Evolutionary conservation across 1,284 basidiomycete species (phyloP).

Genomic region (Cutaneotrichosporon mucoides): DNA sequence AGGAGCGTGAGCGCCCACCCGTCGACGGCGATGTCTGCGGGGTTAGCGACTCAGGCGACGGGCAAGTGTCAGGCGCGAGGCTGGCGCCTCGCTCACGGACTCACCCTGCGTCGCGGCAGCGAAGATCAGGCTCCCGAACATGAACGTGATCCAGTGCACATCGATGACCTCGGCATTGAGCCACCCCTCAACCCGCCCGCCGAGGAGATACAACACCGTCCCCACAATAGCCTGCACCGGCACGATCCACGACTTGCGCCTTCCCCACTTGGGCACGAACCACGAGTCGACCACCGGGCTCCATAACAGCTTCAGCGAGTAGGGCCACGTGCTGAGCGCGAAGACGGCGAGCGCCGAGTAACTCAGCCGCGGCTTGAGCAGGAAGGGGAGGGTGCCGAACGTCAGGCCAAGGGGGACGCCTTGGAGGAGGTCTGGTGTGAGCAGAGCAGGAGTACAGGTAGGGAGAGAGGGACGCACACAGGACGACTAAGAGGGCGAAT

Average conservation of each 20-base stretch:
- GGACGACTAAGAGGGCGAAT: slow-evolving; percentile 77
- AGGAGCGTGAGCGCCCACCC: slow-evolving; percentile 97
- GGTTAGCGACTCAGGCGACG: slow-evolving; percentile 2
- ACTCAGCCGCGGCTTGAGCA: slow-evolving; percentile 87
- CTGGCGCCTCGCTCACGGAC: no score
- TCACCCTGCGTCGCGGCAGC: slow-evolving; percentile 95
- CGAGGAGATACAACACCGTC: slow-evolving; percentile 80
- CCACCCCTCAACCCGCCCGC: slow-evolving; percentile 70
- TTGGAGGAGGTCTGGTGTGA: slow-evolving; percentile 64
- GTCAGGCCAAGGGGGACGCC: slow-evolving; percentile 79
- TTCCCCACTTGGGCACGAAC: slow-evolving; percentile 69
- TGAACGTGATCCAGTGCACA: slow-evolving; percentile 71
- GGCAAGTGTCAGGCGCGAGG: no score
- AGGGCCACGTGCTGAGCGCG: slow-evolving; percentile 90
- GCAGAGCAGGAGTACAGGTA: background rate
- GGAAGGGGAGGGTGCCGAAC: slow-evolving; percentile 88
- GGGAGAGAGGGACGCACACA: slow-evolving; percentile 81
- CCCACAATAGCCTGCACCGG: slow-evolving; percentile 94
- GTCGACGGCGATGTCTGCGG: slow-evolving; percentile 94
- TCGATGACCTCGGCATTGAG: slow-evolving; percentile 77
- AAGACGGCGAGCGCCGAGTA: slow-evolving; percentile 97
- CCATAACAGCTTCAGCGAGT: slow-evolving; percentile 96
- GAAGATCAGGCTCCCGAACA: slow-evolving; percentile 87
- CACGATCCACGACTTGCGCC: slow-evolving; percentile 97
- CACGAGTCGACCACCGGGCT: slow-evolving; percentile 94